These are phyloP conservation scores for Cercospora brassicicola DNA, from an alignment of 2,329 filamentous ascomycete genomes.

Conservation along the genomic window DNA sequence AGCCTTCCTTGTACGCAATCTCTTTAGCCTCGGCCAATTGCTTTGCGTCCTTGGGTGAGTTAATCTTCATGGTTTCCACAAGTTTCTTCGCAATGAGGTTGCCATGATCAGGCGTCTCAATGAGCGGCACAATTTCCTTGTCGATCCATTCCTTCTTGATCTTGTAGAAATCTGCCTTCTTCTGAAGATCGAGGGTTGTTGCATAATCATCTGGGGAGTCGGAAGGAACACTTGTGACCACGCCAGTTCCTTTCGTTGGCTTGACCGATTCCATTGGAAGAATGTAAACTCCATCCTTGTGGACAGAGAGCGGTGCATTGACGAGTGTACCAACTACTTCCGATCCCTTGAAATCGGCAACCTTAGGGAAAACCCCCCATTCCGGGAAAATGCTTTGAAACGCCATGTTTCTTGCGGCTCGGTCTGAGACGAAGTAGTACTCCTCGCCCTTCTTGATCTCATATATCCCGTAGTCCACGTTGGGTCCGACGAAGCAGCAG, in stretches of 20 bases:
- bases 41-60: slow-evolving; percentile 90
- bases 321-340: slow-evolving; percentile 86
- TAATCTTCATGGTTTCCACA: slow-evolving; percentile 92
- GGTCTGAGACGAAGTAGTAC: slow-evolving; percentile 80
- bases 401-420: slow-evolving; percentile 90
- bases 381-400: slow-evolving; percentile 83
- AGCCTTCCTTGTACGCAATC: slow-evolving; percentile 93
- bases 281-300: slow-evolving; percentile 75
- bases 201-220: slow-evolving; percentile 96
- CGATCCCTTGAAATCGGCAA: slow-evolving; percentile 72
- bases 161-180: slow-evolving; percentile 94
- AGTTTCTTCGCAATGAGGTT: slow-evolving; percentile 79
- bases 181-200: slow-evolving; percentile 80
- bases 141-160: slow-evolving; percentile 97
- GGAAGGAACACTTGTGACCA: slow-evolving; percentile 92
- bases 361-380: slow-evolving; percentile 72
- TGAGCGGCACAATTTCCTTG: slow-evolving; percentile 83
- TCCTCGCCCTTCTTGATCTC: slow-evolving; percentile 62
- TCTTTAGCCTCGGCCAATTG: slow-evolving; percentile 93
- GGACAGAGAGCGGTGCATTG: slow-evolving; percentile 81
- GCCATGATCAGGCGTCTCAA: slow-evolving; percentile 83
- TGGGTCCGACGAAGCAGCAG: slow-evolving; percentile 91
- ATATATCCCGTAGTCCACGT: slow-evolving; percentile 86
- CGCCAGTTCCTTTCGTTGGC: slow-evolving; percentile 90
- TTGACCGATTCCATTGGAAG: slow-evolving; percentile 94